A percentile compares a stretch with the other conserved stretches of the same genome.
phyloP scores from a whole-genome alignment of 345 rosid species.

The Populus simonii region DNA sequence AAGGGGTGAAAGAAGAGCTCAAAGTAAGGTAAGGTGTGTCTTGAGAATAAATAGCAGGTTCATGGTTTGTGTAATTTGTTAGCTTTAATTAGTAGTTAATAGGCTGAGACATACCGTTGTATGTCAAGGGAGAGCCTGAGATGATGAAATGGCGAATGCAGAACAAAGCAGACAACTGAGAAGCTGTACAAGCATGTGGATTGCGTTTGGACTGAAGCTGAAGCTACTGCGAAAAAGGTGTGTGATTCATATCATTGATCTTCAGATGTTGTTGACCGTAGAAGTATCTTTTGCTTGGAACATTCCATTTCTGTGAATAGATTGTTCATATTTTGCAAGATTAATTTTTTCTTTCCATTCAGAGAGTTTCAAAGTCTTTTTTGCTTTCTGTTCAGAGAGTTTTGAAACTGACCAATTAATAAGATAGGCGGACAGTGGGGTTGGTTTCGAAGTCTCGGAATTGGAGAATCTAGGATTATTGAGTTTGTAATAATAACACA shows the following conservation, averaged over 20 bases:
- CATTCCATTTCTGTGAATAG: background rate
- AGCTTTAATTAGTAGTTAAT: conserved; percentile 42
- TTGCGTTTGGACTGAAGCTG: conserved; percentile 85
- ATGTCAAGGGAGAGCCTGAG: conserved; percentile 69
- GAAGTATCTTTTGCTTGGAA: background rate
- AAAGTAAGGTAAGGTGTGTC: conserved; percentile 59
- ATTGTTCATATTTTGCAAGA: background rate
- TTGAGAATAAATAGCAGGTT: background rate
- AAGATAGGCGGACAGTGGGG: background rate
- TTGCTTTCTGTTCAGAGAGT: too few species aligned
- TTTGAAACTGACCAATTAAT: background rate
- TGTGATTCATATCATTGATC: background rate
- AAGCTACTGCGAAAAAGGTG: conserved; percentile 88
- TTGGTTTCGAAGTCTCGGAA: background rate
- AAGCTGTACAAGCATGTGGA: conserved; percentile 84
- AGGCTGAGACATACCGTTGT: conserved; percentile 58
- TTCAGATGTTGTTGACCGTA: background rate
- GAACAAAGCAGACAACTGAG: conserved; percentile 90
- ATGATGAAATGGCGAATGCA: conserved; percentile 69
- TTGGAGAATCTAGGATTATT: background rate
- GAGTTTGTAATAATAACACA: background rate
- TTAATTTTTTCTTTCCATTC: background rate
- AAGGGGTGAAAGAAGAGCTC: conserved; percentile 66
- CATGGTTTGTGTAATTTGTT: background rate
- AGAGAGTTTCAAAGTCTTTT: background rate